Conservation (phyloP, 192 early-diverging fungal species). For the Gamsiella multidivaricata region DNA sequence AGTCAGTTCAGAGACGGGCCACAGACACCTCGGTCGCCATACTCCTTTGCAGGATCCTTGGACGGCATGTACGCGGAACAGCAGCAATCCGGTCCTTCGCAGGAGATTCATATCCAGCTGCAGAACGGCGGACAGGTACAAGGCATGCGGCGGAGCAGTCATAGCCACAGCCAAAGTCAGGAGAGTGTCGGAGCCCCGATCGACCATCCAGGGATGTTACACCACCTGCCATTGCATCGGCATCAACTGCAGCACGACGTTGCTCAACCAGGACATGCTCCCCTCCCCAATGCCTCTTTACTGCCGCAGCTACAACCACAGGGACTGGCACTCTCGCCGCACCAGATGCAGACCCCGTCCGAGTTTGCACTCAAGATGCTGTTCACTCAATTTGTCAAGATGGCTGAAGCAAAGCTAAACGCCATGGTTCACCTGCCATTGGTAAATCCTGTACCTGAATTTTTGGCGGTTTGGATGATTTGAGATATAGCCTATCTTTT, state of each 20-base stretch:
- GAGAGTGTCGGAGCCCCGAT: slow-evolving; percentile 35
- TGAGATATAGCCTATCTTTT: no score
- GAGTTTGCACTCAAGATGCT: slow-evolving; percentile 68
- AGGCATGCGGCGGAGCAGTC: slow-evolving; percentile 16
- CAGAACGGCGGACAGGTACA: slow-evolving; percentile 5
- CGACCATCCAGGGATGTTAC: slow-evolving; percentile 12
- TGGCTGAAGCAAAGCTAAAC: slow-evolving; percentile 66
- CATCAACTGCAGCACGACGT: slow-evolving; percentile 33
- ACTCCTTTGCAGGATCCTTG: slow-evolving; percentile 24
- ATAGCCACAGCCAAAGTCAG: slow-evolving; percentile 50
- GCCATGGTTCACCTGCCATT: slow-evolving; percentile 52
- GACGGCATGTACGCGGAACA: slow-evolving; percentile 18
- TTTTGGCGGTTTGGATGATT: no score
- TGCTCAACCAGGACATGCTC: slow-evolving; percentile 30
- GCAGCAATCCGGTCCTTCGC: not conserved
- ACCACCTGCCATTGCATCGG: slow-evolving; percentile 20
- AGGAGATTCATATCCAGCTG: slow-evolving; percentile 3
- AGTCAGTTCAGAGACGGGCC: slow-evolving; percentile 26
- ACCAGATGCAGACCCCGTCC: slow-evolving; percentile 59
- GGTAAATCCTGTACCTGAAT: slow-evolving; percentile 7
- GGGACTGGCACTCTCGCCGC: slow-evolving; percentile 5
- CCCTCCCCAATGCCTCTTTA: slow-evolving; percentile 1
- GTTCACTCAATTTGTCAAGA: slow-evolving; percentile 67
- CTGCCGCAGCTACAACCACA: slow-evolving; percentile 16
- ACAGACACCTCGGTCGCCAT: slow-evolving; percentile 45